Conservation (phyloP, 2,329 filamentous ascomycete species). For the Hymenoscyphus infarciens region DNA sequence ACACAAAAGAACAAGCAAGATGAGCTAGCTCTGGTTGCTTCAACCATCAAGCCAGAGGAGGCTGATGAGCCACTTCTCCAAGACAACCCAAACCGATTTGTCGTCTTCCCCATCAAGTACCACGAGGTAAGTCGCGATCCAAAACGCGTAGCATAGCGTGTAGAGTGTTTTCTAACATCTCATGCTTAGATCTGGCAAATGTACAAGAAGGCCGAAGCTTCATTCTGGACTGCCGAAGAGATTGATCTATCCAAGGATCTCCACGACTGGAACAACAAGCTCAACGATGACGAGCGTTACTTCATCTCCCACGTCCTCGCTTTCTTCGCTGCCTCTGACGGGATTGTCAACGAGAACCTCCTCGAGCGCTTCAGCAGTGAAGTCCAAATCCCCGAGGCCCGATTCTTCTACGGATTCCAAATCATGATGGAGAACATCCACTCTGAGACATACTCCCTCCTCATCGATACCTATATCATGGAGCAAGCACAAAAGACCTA, state of each 20-base stretch:
- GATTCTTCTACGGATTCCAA: conserved; percentile 99
- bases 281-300: conserved; percentile 96
- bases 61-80: conserved; percentile 85
- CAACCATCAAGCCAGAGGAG: conserved; percentile 64
- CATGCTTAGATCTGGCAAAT: conserved; percentile 92
- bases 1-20: conserved; percentile 38
- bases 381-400: conserved; percentile 94
- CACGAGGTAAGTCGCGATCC: conserved; percentile 73
- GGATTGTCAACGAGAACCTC: conserved; percentile 99
- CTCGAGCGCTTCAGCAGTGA: conserved; percentile 96
- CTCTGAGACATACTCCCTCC: conserved; percentile 97
- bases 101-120: conserved; percentile 98
- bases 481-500: conserved; percentile 90
- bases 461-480: conserved; percentile 99
- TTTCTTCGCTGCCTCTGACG: conserved; percentile 98
- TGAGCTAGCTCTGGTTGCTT: conserved; percentile 41
- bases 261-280: conserved; percentile 97
- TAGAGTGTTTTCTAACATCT: conserved; percentile 51
- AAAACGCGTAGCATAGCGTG: conserved; percentile 54
- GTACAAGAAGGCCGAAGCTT: conserved; percentile 99
- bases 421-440: conserved; percentile 99
- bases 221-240: conserved; percentile 99
- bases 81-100: conserved; percentile 94
- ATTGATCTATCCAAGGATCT: conserved; percentile 98
- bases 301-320: conserved; percentile 98